A percentile compares a stretch with the other conserved stretches of the same genome.
Evolutionary conservation across 1,284 basidiomycete genomes (phyloP).

Genomic region (Meira miltonrushii): DNA sequence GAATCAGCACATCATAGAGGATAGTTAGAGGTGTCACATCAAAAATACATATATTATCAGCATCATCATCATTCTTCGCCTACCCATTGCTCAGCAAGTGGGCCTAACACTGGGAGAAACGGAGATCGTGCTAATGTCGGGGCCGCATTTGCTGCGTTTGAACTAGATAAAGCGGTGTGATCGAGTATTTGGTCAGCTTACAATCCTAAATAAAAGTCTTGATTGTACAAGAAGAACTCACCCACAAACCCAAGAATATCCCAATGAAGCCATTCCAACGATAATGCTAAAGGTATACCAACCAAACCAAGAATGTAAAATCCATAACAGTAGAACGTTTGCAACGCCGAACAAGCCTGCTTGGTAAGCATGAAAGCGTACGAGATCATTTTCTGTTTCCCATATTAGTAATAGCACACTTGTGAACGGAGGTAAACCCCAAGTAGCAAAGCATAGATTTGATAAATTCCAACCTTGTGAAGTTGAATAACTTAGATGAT

Average conservation of each 20-base stretch:
- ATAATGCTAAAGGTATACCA: slow-evolving; percentile 40
- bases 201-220: background rate
- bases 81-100: slow-evolving; percentile 18
- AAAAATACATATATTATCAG: too few relatives aligned
- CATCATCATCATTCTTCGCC: slow-evolving; percentile 16
- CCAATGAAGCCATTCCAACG: slow-evolving; percentile 35
- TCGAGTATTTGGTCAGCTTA: background rate
- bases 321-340: slow-evolving; percentile 28
- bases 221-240: slow-evolving; percentile 21
- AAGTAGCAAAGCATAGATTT: slow-evolving; percentile 33
- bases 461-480: slow-evolving; percentile 30
- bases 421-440: slow-evolving; percentile 39
- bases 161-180: background rate
- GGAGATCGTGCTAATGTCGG: slow-evolving; percentile 14
- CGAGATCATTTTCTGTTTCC: slow-evolving; percentile 42
- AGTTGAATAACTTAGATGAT: slow-evolving; percentile 17
- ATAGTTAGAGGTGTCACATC: too few relatives aligned
- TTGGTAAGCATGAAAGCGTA: slow-evolving; percentile 44
- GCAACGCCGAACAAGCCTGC: slow-evolving; percentile 31
- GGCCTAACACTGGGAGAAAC: slow-evolving; percentile 12
- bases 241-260: slow-evolving; percentile 47
- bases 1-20: too few relatives aligned
- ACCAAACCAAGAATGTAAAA: slow-evolving; percentile 30
- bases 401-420: slow-evolving; percentile 35
- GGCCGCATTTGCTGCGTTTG: slow-evolving; percentile 11